A percentile compares a stretch with the other conserved stretches of the same genome.
phyloP scores from a whole-genome alignment of 768 basidiomycete species.

The Xerocomellus intermedius region DNA sequence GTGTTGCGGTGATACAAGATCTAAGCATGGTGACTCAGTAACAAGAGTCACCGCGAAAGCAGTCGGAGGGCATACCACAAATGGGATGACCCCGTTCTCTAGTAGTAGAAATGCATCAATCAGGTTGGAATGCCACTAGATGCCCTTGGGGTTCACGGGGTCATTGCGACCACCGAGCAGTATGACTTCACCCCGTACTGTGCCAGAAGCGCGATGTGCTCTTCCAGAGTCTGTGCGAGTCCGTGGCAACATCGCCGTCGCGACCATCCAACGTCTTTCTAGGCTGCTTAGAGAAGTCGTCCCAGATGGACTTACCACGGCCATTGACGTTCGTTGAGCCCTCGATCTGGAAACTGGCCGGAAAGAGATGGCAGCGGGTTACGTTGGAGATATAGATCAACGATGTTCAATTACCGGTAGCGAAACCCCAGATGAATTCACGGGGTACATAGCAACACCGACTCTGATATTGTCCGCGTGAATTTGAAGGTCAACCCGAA shows the following conservation, averaged over 20 bases:
- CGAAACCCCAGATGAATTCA: constrained; percentile 71
- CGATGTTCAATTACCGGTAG: constrained; percentile 51
- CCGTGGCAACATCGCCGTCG: constrained; percentile 62
- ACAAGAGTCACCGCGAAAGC: not conserved
- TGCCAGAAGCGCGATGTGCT: constrained; percentile 61
- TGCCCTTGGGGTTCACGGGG: constrained; percentile 67
- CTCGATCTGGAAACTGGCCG: constrained; percentile 74
- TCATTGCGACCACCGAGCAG: constrained; percentile 72
- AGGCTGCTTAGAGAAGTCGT: constrained; percentile 62
- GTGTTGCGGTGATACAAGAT: constrained; percentile 77
- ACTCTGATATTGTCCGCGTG: constrained; percentile 19
- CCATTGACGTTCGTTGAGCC: constrained; percentile 60
- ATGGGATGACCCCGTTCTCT: constrained; percentile 61
- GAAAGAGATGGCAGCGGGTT: not conserved
- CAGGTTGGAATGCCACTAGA: constrained; percentile 66
- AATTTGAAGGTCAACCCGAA: not conserved
- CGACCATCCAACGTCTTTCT: constrained; percentile 70
- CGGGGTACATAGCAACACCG: constrained; percentile 41
- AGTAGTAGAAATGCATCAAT: constrained; percentile 71
- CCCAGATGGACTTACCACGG: constrained; percentile 73
- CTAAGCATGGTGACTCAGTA: constrained; percentile 29
- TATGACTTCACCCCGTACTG: constrained; percentile 68
- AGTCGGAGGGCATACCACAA: constrained; percentile 48
- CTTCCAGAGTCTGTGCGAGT: constrained; percentile 68
- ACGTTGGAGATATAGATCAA: not conserved